phyloP scores from a whole-genome alignment of 2,329 filamentous ascomycete genomes.

The Cadophora luteo-olivacea region DNA sequence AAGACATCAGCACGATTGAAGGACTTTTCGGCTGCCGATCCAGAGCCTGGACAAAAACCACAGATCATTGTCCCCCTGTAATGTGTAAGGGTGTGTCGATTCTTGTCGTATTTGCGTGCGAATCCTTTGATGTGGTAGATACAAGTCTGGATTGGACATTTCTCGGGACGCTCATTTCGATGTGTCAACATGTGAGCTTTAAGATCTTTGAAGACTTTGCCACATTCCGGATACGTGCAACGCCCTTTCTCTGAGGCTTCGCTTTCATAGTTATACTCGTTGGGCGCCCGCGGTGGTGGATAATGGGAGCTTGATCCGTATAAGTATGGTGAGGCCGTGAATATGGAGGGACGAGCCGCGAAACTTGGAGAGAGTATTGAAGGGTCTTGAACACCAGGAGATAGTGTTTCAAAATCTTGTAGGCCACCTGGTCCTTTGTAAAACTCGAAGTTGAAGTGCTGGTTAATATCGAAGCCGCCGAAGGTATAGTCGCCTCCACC shows the following conservation, averaged over 20 bases:
- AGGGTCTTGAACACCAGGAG: not conserved
- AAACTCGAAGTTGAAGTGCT: not conserved
- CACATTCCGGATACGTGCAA: conserved; percentile 64
- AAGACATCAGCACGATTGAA: conserved; percentile 98
- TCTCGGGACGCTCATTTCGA: conserved; percentile 90
- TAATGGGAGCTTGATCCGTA: not conserved
- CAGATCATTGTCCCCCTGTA: conserved; percentile 99
- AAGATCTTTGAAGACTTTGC: conserved; percentile 66
- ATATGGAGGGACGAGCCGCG: conserved; percentile 37
- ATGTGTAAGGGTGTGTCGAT: conserved; percentile 92
- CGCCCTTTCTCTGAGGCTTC: conserved; percentile 46
- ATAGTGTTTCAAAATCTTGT: not conserved
- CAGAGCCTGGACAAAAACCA: conserved; percentile 90
- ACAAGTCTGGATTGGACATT: conserved; percentile 92
- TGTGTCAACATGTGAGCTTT: conserved; percentile 97
- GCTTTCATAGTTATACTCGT: conserved; percentile 29
- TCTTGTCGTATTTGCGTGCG: conserved; percentile 97
- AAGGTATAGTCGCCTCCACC: not conserved
- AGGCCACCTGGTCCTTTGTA: not conserved
- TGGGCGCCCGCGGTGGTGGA: not conserved
- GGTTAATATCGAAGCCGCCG: not conserved
- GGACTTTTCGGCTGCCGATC: conserved; percentile 87
- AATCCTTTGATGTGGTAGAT: conserved; percentile 96
- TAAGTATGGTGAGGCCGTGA: conserved; percentile 24
- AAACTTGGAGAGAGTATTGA: conserved; percentile 33